phyloP scores from a whole-genome alignment of 2,329 filamentous ascomycete species.

The Periconia sp. region DNA sequence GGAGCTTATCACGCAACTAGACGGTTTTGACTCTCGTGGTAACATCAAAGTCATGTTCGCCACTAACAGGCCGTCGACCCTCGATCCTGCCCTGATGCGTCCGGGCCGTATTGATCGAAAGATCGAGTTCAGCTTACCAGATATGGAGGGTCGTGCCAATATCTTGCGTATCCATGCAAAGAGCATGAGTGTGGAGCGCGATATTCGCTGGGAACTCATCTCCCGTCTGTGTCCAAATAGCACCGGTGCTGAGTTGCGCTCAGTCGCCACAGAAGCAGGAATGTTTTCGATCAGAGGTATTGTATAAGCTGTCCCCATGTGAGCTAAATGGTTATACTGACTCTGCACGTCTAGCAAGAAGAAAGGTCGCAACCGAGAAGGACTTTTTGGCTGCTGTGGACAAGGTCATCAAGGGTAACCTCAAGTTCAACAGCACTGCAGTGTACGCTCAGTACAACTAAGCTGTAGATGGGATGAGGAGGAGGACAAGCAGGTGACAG shows the following conservation, averaged over 20 bases:
- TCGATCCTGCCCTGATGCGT: slow-evolving; percentile 96
- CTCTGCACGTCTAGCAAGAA: too few species aligned
- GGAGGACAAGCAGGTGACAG: not conserved
- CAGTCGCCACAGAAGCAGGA: slow-evolving; percentile 95
- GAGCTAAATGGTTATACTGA: too few species aligned
- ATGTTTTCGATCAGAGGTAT: slow-evolving; percentile 98
- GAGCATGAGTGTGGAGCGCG: slow-evolving; percentile 98
- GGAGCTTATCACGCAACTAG: slow-evolving; percentile 94
- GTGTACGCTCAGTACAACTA: slow-evolving; percentile 99
- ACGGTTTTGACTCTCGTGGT: slow-evolving; percentile 92
- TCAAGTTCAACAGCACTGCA: slow-evolving; percentile 99
- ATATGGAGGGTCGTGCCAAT: slow-evolving; percentile 95
- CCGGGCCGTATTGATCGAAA: slow-evolving; percentile 97
- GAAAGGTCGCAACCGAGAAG: slow-evolving; percentile 98
- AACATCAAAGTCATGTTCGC: slow-evolving; percentile 99
- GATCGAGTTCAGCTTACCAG: slow-evolving; percentile 96
- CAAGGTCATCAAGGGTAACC: slow-evolving; percentile 98
- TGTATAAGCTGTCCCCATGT: too few species aligned
- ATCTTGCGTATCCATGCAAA: slow-evolving; percentile 98
- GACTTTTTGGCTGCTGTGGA: slow-evolving; percentile 97
- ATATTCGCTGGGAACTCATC: slow-evolving; percentile 98
- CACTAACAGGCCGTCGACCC: slow-evolving; percentile 91
- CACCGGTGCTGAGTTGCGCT: slow-evolving; percentile 92
- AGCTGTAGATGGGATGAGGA: slow-evolving; percentile 5
- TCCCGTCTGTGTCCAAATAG: slow-evolving; percentile 95